Evolutionary conservation across 2,329 filamentous ascomycete species (phyloP).

Genomic region (Clonostachys solani): DNA sequence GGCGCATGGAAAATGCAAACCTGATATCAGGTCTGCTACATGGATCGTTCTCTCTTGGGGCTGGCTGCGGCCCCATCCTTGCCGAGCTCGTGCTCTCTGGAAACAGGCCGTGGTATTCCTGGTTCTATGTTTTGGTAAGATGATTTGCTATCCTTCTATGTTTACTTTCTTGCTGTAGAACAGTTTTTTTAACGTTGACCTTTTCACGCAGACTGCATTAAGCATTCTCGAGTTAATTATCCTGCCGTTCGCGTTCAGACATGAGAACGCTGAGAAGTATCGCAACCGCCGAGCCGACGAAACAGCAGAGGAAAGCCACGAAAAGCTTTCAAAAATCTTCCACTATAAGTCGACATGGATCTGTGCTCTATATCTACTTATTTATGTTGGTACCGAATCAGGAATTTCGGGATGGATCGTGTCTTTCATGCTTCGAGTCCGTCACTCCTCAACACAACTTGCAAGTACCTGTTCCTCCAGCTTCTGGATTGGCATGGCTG

Average conservation of each 20-base stretch:
- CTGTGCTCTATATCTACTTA: background rate
- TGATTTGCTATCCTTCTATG: background rate
- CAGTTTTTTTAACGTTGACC: background rate
- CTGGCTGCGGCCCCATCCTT: background rate
- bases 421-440: background rate
- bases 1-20: conserved; percentile 29
- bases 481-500: background rate
- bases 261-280: too few relatives aligned
- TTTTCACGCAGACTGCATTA: too few relatives aligned
- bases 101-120: background rate
- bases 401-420: background rate
- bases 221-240: too few relatives aligned
- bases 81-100: background rate
- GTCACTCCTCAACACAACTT: background rate
- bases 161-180: background rate
- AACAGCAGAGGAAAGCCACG: too few relatives aligned
- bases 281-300: too few relatives aligned
- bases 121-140: background rate
- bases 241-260: too few relatives aligned
- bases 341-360: background rate
- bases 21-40: conserved; percentile 2
- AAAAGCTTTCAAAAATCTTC: too few relatives aligned
- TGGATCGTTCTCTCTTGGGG: background rate
- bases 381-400: background rate
- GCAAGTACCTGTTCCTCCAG: background rate